Conservation (phyloP, 2,329 filamentous ascomycete genomes). For the Trichoderma pleuroti region DNA sequence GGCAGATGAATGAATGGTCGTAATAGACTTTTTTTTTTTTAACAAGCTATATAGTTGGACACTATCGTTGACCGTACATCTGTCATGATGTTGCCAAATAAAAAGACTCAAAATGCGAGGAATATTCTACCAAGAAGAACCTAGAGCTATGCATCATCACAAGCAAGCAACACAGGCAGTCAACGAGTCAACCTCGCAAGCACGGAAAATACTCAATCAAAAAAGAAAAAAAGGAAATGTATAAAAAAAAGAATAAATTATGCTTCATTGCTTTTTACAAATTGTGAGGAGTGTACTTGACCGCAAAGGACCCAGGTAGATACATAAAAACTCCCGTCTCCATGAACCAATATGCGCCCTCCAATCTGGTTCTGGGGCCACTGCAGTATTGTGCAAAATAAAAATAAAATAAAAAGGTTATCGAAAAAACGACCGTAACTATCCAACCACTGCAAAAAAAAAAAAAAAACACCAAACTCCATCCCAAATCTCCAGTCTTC, state of each 20-base stretch:
- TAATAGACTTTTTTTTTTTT: no score
- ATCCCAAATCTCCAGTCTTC: constrained; percentile 17
- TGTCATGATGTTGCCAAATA: no score
- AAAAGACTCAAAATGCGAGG: no score
- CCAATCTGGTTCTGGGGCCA: neutral
- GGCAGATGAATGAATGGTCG: no score
- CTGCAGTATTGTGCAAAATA: neutral
- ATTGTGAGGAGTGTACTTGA: neutral
- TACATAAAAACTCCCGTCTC: neutral
- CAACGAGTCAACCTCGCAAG: neutral
- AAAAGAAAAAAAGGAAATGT: neutral
- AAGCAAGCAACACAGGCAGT: neutral
- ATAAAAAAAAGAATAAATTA: neutral
- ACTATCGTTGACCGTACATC: no score
- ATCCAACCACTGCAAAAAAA: constrained; percentile 19
- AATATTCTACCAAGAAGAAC: no score
- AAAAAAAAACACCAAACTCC: constrained; percentile 28
- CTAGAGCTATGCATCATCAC: neutral
- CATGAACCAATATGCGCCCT: neutral
- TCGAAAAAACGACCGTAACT: constrained; percentile 4
- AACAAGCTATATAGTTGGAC: no score
- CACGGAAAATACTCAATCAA: neutral
- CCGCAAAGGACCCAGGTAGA: neutral
- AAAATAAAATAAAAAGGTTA: neutral
- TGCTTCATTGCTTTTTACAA: constrained; percentile 6